These are phyloP conservation scores for Yamadazyma philogaea DNA, from an alignment of 805 yeast species.

Conservation along the genomic window DNA sequence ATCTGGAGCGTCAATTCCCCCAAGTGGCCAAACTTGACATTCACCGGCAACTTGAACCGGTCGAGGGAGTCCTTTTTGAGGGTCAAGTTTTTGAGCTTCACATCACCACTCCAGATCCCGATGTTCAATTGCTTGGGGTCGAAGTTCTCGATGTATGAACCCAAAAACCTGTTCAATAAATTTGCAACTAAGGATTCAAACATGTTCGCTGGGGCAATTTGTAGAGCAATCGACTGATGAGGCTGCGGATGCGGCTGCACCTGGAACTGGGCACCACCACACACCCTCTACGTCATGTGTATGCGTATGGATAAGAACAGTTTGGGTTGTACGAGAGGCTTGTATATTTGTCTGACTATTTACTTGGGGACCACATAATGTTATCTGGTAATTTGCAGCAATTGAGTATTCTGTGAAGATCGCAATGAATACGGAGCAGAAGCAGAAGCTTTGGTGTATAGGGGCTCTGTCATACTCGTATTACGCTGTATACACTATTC, in stretches of 20 bases:
- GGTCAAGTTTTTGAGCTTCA: slow-evolving; percentile 71
- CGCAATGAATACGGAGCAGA: no score
- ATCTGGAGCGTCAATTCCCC: slow-evolving; percentile 88
- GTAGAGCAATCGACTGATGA: background rate
- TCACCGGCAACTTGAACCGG: slow-evolving; percentile 77
- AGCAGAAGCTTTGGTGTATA: no score
- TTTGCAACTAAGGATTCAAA: slow-evolving; percentile 66
- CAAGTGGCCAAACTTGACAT: slow-evolving; percentile 83
- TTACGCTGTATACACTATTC: no score
- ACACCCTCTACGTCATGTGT: no score
- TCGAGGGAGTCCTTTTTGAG: slow-evolving; percentile 88
- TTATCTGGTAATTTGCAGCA: no score
- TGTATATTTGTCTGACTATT: no score
- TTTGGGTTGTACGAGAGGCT: no score
- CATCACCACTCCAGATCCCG: slow-evolving; percentile 98
- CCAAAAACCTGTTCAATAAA: slow-evolving; percentile 58
- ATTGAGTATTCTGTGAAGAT: no score
- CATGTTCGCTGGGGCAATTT: slow-evolving; percentile 32
- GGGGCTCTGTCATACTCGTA: no score
- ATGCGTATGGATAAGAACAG: no score
- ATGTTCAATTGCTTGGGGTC: slow-evolving; percentile 93
- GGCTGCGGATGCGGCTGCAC: background rate
- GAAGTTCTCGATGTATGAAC: slow-evolving; percentile 85
- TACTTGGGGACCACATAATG: no score
- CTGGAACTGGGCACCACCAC: no score